Base-by-base conservation (phyloP, 352 stramenopile genomes). In the Phytopythium helicoides region DNA sequence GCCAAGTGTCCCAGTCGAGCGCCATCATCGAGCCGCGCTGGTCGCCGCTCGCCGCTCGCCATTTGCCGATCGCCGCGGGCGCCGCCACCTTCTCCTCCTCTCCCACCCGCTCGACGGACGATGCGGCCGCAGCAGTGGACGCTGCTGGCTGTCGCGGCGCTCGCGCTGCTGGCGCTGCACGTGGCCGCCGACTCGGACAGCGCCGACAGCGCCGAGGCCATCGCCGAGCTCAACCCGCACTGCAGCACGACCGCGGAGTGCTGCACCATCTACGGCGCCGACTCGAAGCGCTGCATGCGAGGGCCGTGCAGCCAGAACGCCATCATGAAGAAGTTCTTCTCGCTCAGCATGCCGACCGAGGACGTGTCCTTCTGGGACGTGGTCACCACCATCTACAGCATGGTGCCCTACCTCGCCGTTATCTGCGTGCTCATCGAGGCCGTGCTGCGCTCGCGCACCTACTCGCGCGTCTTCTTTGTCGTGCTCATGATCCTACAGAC, bases 281-380 rank as follows among this genome's bases (percentile, higher is more conserved):
- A 70, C 52, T 81, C 69, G 35, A 62, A 71, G 54, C 69, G 70
- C 42, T 81, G 70, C 39, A 58, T 66, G 37, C 64, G 70, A 37
- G 66, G 70, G 0, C 66, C 70, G 28, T 76, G 66, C 60, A 68
- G 66, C 18, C 8, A 54, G 31, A 61, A 52, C 40, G 66, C 58
- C 58, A 56, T 77, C 58, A 75, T 70, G 53, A 66, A 64, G 55
- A 71, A 65, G 53, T 76, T 81, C 60, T 81, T 81, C 58, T 75
- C 63, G 40, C 58, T 81, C 47, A 77, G 66, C 47, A 63, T 75
- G 60, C 70, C 66, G 31, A 66, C 64, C 3, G 37, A 76, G 47
- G 54, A 59, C 39, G 45, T 81, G 47, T 60, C 52, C 41, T 71
- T 77, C 49, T 76, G 66, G 66, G 70, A 81, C 33, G 58, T 75